Base-by-base conservation (phyloP, 1,139 yeast genomes). In the Geotrichum restrictum region DNA sequence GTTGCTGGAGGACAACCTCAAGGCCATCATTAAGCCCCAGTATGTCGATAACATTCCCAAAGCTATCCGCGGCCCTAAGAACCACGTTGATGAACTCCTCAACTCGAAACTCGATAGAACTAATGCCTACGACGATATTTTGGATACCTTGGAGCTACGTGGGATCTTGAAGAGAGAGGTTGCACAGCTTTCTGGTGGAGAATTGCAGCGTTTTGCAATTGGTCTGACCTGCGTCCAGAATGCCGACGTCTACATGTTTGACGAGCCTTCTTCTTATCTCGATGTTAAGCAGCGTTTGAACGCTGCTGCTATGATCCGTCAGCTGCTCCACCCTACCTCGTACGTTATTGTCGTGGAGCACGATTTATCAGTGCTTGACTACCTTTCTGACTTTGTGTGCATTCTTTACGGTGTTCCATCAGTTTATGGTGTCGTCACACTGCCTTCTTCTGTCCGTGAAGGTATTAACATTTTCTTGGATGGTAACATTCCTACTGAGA, bases 281-380 rank as follows among this genome's bases (percentile, higher is more conserved):
- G 98, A 93, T 79, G 98, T 93, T 60, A 93, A 93, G 74, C 98
- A 93, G 75, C 93, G 98, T 82, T 81, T 93, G 71, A 87, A 94
- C 68, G 98, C 98, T 53, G 98, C 98, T 55, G 84, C 83, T 71
- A 83, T 88, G 67, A 93, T 93, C 65, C 84, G 98, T 74, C 83
- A 94, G 27, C 76, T 93, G 60, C 76, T 91, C 64, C 77, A 74
- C 56, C 81, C 93, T 51, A 80, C 89, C 48, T 88, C 88, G 67
- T 74, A 74, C 57, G 94, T 93, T 61, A 93, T 93, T 68, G 91
- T 93, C 70, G 98, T 93, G 56, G 98, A 93, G 79, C 98, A 93
- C 78, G 98, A 93, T 80, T 80, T 93, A 72, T 89, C 98, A 3
- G 98, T 93, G 33, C 78, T 93, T 72, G 98, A 93, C 76, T 93